Evolutionary conservation across 139 green algal genomes (phyloP), one percentile per base, ranked within the genome.

Genomic region (Asterochloris sp.): DNA sequence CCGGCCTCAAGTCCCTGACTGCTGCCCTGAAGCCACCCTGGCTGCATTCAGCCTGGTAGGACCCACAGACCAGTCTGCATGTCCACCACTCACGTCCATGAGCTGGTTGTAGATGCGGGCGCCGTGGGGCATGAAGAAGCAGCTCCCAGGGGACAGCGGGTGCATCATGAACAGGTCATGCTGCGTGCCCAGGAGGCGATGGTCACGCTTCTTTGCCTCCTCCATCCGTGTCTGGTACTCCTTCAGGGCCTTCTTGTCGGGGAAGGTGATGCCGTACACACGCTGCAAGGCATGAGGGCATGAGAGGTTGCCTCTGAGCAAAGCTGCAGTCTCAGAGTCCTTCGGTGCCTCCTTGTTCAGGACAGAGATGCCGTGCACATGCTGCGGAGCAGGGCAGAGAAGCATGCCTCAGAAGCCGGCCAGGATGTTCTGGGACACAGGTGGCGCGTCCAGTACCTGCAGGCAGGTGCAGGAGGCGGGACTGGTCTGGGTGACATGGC

Each of bases 161-260:
- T 99, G 88, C 93, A 99, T 99, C 89, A 98, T 98, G 91, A 99
- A 98, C 60, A 99, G 92, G 84, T 98, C 92, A 85, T 96, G 89
- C 81, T 96, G 89, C 29, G 92, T 90, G 64, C 97, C 97, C 63
- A 99, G 68, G 54, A 93, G 86, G 69, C 97, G 92, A 86, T 99
- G 97, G 88, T 99, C 97, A 28, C 97, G 93, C 91, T 98, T 98
- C 92, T 99, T 99, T 64, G 97, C 97, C 91, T 99, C 95, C 83
- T 95, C 94, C 73, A 98, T 93, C 66, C 95, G 87, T 79, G 94
- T 91, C 89, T 98, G 86, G 89, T 99, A 99, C 74, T 98, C 95
- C 87, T 98, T 97, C 79, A 99, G 90, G 88, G 92, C 88, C 86
- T 98, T 95, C 77, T 94, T 90, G 83, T 99, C 94, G 0, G 97